Base-by-base conservation (phyloP, 148 eudicot genomes). In the Beta vulgaris region DNA sequence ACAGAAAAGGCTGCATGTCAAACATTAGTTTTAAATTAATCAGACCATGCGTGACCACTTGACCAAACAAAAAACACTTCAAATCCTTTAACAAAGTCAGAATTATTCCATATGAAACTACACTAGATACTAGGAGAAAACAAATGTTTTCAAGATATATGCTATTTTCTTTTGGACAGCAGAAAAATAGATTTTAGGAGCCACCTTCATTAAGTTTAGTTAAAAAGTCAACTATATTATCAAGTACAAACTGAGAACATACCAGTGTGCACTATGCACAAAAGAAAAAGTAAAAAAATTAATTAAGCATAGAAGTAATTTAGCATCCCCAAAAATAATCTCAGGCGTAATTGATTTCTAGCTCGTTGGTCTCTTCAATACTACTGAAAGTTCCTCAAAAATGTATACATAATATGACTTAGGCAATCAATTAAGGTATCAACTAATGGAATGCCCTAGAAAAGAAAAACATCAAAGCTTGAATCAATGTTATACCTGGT, bases 401-500 rank as follows among this genome's bases (percentile, higher is more conserved):
- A 54, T n/a, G n/a, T 28, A 37, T 14, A 25, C 34, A 54, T 55
- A 14, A 71, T 23, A 34, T 25, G 10, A 53, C 26, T 21, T 14
- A 58, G 10, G n/a, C 59, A 48, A 9, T 51, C 29, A 34, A 26
- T 14, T 28, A 37, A 42, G 29, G 29, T 35, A 21, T 6, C 58
- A 72, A 14, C 8, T 19, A 65, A 0, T 71, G 44, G 6, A 44
- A 36, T 46, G 54, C 2, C 11, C 40, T 26, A 61, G 0, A 66
- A 53, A 40, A 9, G n/a, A 60, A 74, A 39, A 68, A 80, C 57
- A 60, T 28, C 58, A 34, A 79, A 62, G 13, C 28, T 67, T 26
- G 46, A n/a, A n/a, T n/a, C 71, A 51, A 29, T 36, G 44, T 55
- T 83, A 58, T 74, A 92, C 99, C 97, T 90, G 99, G 82, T 90